Percentiles rank a stretch among this genome's conserved stretches.
Conservation (phyloP, 192 early-diverging fungal species). For the Coemansia sp. region DNA sequence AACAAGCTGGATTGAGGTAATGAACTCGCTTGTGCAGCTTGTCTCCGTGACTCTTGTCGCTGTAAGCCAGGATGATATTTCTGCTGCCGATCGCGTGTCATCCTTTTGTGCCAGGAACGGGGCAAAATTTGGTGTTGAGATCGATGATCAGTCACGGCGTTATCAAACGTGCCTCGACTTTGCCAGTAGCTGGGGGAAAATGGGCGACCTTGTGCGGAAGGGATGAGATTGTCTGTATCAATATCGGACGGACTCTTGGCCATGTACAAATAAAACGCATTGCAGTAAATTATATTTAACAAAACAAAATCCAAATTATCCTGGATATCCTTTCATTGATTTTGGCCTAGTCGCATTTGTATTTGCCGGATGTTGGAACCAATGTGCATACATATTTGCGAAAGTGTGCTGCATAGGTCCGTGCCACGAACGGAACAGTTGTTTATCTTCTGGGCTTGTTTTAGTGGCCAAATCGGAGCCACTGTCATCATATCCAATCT, state of each 20-base stretch:
- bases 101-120: slow-evolving; percentile 35
- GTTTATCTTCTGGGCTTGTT: no score
- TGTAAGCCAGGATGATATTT: slow-evolving; percentile 28
- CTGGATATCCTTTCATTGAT: no score
- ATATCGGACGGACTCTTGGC: no score
- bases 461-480: no score
- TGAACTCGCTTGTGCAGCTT: slow-evolving; percentile 37
- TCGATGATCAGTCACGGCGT: slow-evolving; percentile 39
- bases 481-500: not conserved
- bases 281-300: no score
- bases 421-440: no score
- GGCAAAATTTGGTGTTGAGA: slow-evolving; percentile 37
- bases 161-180: slow-evolving; percentile 49
- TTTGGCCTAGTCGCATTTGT: no score
- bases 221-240: not conserved
- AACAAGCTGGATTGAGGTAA: slow-evolving; percentile 48
- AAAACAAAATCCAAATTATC: no score
- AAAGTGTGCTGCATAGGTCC: no score
- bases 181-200: slow-evolving; percentile 46
- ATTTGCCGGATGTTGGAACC: no score
- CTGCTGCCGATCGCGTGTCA: slow-evolving; percentile 24
- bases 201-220: slow-evolving; percentile 26
- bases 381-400: no score
- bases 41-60: slow-evolving; percentile 41
- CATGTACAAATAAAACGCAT: no score